Evolutionary conservation across 192 early-diverging fungal genomes (phyloP).

Genomic region (Thamnidium elegans): DNA sequence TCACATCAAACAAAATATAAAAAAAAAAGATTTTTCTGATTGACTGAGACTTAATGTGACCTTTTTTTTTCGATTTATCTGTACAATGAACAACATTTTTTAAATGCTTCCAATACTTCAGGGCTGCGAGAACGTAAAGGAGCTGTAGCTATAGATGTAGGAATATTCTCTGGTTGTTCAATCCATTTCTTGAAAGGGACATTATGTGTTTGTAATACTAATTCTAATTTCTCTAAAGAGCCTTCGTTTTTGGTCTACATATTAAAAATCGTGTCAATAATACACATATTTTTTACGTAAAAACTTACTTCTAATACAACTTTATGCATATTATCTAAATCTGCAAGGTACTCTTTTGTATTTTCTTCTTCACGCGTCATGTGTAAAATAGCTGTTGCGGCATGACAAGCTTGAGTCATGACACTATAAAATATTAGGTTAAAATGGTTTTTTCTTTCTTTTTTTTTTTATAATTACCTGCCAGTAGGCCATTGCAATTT

Average conservation of each 20-base stretch:
- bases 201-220: slow-evolving; percentile 48
- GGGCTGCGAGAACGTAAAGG: slow-evolving; percentile 53
- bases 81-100: slow-evolving; percentile 43
- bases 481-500: slow-evolving; percentile 63
- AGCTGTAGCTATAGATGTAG: slow-evolving; percentile 68
- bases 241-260: slow-evolving; percentile 62
- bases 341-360: slow-evolving; percentile 57
- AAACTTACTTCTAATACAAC: slow-evolving; percentile 63
- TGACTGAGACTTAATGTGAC: not conserved
- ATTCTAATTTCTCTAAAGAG: slow-evolving; percentile 56
- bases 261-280: not conserved
- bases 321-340: slow-evolving; percentile 72
- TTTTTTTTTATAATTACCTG: slow-evolving; percentile 42
- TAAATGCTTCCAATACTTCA: slow-evolving; percentile 47
- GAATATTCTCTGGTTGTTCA: slow-evolving; percentile 75
- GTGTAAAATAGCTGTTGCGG: slow-evolving; percentile 62
- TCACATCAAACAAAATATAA: not conserved
- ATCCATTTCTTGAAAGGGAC: slow-evolving; percentile 67
- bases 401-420: slow-evolving; percentile 74
- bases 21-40: not conserved
- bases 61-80: not conserved
- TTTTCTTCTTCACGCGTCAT: slow-evolving; percentile 54
- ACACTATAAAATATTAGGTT: slow-evolving; percentile 44
- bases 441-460: not conserved
- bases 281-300: not conserved